Evolutionary conservation across 495 filamentous ascomycete genomes (phyloP).

Genomic region (Sporormia fimetaria): DNA sequence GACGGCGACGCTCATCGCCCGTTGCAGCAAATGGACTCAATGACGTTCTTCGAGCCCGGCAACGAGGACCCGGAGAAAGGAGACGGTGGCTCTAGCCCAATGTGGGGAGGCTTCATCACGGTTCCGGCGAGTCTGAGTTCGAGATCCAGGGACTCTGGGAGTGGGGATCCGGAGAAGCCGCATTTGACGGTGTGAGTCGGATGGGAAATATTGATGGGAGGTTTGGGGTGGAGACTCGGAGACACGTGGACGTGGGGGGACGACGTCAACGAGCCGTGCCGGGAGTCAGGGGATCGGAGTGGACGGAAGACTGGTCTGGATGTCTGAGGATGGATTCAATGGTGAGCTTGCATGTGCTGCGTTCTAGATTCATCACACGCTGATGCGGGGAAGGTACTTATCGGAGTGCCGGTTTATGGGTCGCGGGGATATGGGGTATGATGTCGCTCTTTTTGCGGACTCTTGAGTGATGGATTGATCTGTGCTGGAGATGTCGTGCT

Average conservation of each 20-base stretch:
- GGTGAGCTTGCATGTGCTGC: no score
- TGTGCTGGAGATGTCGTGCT: no score
- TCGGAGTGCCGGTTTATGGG: no score
- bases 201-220: not conserved
- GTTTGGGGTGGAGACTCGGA: no score
- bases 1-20: constrained; percentile 2
- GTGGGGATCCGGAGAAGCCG: constrained; percentile 5
- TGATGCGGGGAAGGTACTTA: no score
- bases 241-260: not conserved
- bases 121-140: constrained; percentile 15
- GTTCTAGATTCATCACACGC: no score
- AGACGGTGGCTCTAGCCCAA: not conserved
- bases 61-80: not conserved
- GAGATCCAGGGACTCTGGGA: constrained; percentile 3
- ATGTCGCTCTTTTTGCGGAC: no score
- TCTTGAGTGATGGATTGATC: no score
- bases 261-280: not conserved
- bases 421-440: no score
- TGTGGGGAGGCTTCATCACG: constrained; percentile 20
- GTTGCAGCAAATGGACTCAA: constrained; percentile 3
- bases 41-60: constrained; percentile 8
- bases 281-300: no score
- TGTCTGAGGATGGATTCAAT: no score
- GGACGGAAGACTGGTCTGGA: no score
- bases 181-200: constrained; percentile 8